These are phyloP conservation scores for Atkinsonella hypoxylon DNA, from an alignment of 2,329 filamentous ascomycete species.

Conservation along the genomic window DNA sequence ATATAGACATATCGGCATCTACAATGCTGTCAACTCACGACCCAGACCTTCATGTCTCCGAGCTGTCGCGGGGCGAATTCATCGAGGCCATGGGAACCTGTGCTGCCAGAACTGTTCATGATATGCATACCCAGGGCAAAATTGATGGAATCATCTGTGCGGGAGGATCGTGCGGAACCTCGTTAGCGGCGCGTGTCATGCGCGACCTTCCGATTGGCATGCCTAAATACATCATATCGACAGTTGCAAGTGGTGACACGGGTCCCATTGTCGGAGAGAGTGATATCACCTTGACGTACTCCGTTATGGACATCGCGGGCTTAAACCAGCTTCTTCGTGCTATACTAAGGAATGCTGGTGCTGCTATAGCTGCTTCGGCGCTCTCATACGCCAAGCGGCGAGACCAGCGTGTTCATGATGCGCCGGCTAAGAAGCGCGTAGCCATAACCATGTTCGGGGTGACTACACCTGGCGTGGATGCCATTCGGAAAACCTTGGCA, in stretches of 20 bases:
- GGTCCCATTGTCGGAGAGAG: slow-evolving; percentile 53
- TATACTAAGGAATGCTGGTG: slow-evolving; percentile 51
- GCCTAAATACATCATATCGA: slow-evolving; percentile 59
- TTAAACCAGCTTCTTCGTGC: slow-evolving; percentile 45
- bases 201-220: slow-evolving; percentile 50
- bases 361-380: slow-evolving; percentile 48
- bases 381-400: slow-evolving; percentile 23
- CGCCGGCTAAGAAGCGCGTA: slow-evolving; percentile 31
- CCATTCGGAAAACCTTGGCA: slow-evolving; percentile 38
- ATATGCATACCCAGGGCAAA: slow-evolving; percentile 21
- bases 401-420: background rate
- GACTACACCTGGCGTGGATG: slow-evolving; percentile 53
- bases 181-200: slow-evolving; percentile 49
- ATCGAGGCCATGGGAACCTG: slow-evolving; percentile 41
- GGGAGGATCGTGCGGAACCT: slow-evolving; percentile 52
- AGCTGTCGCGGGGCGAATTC: slow-evolving; percentile 39
- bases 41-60: slow-evolving; percentile 19
- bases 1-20: slow-evolving; percentile 34
- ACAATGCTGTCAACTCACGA: slow-evolving; percentile 26
- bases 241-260: slow-evolving; percentile 55
- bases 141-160: slow-evolving; percentile 47
- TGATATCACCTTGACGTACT: slow-evolving; percentile 60
- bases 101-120: slow-evolving; percentile 29
- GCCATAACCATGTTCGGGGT: slow-evolving; percentile 67
- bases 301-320: slow-evolving; percentile 58